A percentile compares a stretch with the other conserved stretches of the same genome.
phyloP scores from a whole-genome alignment of 2,329 filamentous ascomycete species.

The Penicillium oxalicum region DNA sequence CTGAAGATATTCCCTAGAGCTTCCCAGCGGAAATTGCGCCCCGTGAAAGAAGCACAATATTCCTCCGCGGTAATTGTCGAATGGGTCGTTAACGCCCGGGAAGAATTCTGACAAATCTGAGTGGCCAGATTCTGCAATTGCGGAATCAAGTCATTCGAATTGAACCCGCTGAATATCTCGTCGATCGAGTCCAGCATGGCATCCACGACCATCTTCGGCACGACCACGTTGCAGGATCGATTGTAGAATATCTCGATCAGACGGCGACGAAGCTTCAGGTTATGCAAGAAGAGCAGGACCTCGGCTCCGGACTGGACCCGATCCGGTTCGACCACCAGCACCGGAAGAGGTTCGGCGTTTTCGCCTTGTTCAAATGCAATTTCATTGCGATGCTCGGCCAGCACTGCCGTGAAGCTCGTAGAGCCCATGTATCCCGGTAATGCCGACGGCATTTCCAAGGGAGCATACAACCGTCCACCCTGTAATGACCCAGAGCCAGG shows the following conservation, averaged over 20 bases:
- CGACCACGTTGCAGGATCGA: slow-evolving; percentile 17
- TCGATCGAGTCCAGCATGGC: slow-evolving; percentile 23
- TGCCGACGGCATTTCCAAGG: slow-evolving; percentile 21
- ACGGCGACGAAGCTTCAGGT: slow-evolving; percentile 19
- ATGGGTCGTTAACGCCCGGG: slow-evolving; percentile 21
- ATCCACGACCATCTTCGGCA: slow-evolving; percentile 23
- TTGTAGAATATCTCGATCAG: slow-evolving; percentile 25
- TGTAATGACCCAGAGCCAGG: slow-evolving; percentile 19
- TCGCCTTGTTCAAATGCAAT: slow-evolving; percentile 28
- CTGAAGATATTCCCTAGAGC: slow-evolving; percentile 37
- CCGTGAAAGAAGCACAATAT: slow-evolving; percentile 26
- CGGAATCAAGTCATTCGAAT: slow-evolving; percentile 19
- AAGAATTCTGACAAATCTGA: slow-evolving; percentile 29
- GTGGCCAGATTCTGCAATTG: slow-evolving; percentile 24
- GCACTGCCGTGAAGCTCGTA: slow-evolving; percentile 31
- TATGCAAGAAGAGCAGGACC: slow-evolving; percentile 26
- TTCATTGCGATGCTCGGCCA: slow-evolving; percentile 30
- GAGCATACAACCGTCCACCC: slow-evolving; percentile 16
- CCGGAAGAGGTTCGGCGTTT: slow-evolving; percentile 13
- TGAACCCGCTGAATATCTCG: slow-evolving; percentile 22
- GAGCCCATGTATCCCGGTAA: slow-evolving; percentile 32
- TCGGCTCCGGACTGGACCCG: slow-evolving; percentile 29
- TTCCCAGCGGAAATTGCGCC: slow-evolving; percentile 37
- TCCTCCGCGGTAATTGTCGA: slow-evolving; percentile 27
- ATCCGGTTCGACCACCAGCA: slow-evolving; percentile 21